Base-by-base conservation (phyloP, 192 early-diverging fungal species). In the Coemansia sp. region DNA sequence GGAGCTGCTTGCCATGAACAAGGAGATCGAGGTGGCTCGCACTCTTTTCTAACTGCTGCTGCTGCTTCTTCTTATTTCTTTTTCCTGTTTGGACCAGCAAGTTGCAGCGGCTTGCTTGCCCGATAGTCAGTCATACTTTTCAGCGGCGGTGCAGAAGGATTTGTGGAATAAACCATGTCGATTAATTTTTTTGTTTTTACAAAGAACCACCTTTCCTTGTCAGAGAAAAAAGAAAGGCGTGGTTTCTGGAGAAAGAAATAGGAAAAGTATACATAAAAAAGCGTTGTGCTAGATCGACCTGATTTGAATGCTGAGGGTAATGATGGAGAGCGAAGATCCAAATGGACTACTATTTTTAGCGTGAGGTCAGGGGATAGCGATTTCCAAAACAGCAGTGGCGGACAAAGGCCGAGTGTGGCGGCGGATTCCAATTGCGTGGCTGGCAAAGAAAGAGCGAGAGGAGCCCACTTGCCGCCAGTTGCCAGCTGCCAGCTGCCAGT, bases 1-100 rank as follows among this genome's bases (percentile, higher is more conserved):
- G 25, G 81, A 83, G 64, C 76, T 83, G 20, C 61, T 83, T 17
- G 75, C 76, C 17, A 77, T 77, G 66, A 77, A 83, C 55, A 83
- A 83, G 70, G 81, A 83, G 44, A 83, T 83, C 37, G 76, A 74
- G 49, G 65, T 44, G 4, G 81, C 76, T 7, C 75, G 81, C 2
- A 22, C 68, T 3, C 66, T 83, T 37, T 76, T 82, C 43, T 67
- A 65, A 40, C 11, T 42, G 32, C 4, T 5, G 16, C 16, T n/a
- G 7, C 25, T 5, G 41, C 49, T 37, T n/a, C 39, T 59, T 60
- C 49, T 48, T 20, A 20, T 48, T 14, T 48, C 2, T 32, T 48
- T 32, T 32, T 32, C 32, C 32, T 32, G 32, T 32, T 32, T 32
- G 32, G 32, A 32, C 32, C 32, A 32, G 32, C 32, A 32, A 32